phyloP scores from a whole-genome alignment of 2,329 filamentous ascomycete species.

The Blastomyces percursus region DNA sequence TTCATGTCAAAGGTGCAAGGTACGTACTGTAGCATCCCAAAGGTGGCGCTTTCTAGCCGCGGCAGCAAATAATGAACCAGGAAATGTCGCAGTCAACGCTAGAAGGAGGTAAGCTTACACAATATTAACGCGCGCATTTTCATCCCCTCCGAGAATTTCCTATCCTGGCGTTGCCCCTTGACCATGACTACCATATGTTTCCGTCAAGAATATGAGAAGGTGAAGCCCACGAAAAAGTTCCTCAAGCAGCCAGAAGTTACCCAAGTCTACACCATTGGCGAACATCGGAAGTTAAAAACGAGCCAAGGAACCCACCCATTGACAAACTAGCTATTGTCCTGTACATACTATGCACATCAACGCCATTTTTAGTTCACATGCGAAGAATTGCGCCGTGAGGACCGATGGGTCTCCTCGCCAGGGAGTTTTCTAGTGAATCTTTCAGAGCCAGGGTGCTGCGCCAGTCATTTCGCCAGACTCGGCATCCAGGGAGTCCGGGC shows the following conservation, averaged over 20 bases:
- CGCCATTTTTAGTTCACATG: background rate
- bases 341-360: background rate
- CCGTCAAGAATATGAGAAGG: too few relatives aligned
- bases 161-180: too few relatives aligned
- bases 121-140: too few relatives aligned
- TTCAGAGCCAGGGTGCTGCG: background rate
- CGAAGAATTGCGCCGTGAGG: background rate
- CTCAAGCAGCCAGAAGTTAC: too few relatives aligned
- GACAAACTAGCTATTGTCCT: background rate
- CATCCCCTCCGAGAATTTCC: too few relatives aligned
- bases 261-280: background rate
- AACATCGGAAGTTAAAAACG: background rate
- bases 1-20: background rate
- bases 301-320: background rate
- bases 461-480: background rate
- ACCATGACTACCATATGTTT: too few relatives aligned
- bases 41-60: background rate
- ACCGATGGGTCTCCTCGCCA: background rate
- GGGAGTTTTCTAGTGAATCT: background rate
- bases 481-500: too few relatives aligned
- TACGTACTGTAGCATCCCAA: background rate
- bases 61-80: background rate
- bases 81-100: background rate
- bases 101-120: too few relatives aligned
- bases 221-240: too few relatives aligned